Evolutionary conservation across 1,139 yeast species (phyloP), one percentile per base, ranked within the genome.

Genomic region (Candida pseudoviswanathii): DNA sequence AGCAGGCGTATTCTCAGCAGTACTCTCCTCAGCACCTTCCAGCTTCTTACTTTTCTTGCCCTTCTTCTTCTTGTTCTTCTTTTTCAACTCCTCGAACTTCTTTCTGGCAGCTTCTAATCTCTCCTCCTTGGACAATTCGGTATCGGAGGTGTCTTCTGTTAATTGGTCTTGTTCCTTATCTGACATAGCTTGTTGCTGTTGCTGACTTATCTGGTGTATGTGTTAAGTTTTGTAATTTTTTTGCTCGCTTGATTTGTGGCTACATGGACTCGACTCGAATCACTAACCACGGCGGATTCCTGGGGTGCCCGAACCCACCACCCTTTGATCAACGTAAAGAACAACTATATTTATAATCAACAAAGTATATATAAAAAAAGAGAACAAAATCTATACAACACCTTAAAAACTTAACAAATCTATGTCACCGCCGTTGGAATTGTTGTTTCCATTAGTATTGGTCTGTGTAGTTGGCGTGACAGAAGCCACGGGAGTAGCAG

Each of bases 81-180:
- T 81, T 73, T 84, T 84, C 71, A 83, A 67, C 55, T 82, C 85
- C 53, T 83, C 87, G 57, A 77, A 81, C 62, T 80, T 78, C 68
- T 82, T 82, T 59, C 83, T 76, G 10, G 89, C 89, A 1, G 83
- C 83, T 53, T 83, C 87, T 46, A 85, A 69, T 63, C 82, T 75
- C 58, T 81, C 85, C 51, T 81, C 84, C 54, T 81, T 79, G 45
- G 64, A 60, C 52, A 70, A 62, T 54, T 70, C 75, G 11, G 33
- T 37, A 10, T 50, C 51, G 16, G 44, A 43, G 11, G 33, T 38
- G 5, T 36, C 38, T 4, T 43, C 51, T 11, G 27, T 36, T 25
- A 34, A 33, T 31, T 31, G 43, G 38, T 36, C 44, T 41, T 31
- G 43, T 41, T 52, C 54, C 27, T 42, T 49, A 25, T 52, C 55